phyloP scores from a whole-genome alignment of 2,329 filamentous ascomycete genomes.

The Fusarium lateritium region DNA sequence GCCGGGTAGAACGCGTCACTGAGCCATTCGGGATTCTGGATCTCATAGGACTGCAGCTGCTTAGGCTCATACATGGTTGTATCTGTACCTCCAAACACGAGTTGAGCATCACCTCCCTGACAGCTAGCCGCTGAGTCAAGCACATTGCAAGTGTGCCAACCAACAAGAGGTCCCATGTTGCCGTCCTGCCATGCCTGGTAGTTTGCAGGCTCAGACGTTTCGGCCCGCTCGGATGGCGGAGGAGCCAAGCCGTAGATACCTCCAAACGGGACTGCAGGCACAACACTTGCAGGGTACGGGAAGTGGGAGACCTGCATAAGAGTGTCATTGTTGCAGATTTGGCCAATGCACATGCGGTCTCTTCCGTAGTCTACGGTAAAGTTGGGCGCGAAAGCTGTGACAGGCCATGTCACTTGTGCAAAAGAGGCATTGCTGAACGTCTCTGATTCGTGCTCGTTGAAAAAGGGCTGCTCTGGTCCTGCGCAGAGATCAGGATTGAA shows the following conservation, averaged over 20 bases:
- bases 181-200: conserved; percentile 5
- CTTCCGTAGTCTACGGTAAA: conserved; percentile 13
- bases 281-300: neutral
- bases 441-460: neutral
- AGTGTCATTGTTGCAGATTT: neutral
- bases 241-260: conserved; percentile 13
- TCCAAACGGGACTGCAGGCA: conserved; percentile 1
- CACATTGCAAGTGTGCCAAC: conserved; percentile 7
- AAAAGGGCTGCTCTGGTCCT: neutral
- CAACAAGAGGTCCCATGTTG: conserved; percentile 8
- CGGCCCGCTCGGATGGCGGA: neutral
- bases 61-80: neutral
- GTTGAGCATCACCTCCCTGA: conserved; percentile 1
- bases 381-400: conserved; percentile 8
- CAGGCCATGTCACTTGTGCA: conserved; percentile 1
- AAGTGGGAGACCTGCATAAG: conserved; percentile 13
- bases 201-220: conserved; percentile 6
- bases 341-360: conserved; percentile 7
- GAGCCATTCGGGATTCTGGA: conserved; percentile 23
- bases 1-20: conserved; percentile 21
- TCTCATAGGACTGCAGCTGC: neutral
- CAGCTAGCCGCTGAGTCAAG: neutral
- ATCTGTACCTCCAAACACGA: conserved; percentile 14
- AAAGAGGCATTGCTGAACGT: conserved; percentile 2
- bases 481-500: conserved; percentile 1